phyloP scores from a whole-genome alignment of 164 flowering plant species.

The Vitis riparia region DNA sequence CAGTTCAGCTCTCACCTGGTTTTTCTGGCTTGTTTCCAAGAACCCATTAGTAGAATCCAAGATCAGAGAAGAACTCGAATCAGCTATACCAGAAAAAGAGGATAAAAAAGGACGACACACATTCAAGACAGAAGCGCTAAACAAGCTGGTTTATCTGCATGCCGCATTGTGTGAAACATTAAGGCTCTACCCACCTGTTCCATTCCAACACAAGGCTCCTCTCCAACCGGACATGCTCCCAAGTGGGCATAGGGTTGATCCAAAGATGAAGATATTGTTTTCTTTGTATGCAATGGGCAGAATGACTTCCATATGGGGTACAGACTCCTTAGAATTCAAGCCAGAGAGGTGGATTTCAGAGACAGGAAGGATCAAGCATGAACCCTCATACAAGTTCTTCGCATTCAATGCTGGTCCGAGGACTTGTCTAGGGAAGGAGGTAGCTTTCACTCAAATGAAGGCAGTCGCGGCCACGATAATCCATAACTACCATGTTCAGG shows the following conservation, averaged over 20 bases:
- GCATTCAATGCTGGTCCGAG: constrained; percentile 35
- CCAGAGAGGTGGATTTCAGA: constrained; percentile 62
- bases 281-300: constrained; percentile 45
- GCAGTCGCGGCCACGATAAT: constrained; percentile 16
- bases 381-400: constrained; percentile 34
- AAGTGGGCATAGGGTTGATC: constrained; percentile 34
- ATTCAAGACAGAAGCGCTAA: constrained; percentile 20
- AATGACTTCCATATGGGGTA: constrained; percentile 48
- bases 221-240: constrained; percentile 34
- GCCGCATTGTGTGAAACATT: too few relatives aligned
- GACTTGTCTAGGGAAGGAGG: constrained; percentile 33
- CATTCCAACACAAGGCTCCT: constrained; percentile 26
- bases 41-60: constrained; percentile 34
- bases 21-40: constrained; percentile 38
- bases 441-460: constrained; percentile 25
- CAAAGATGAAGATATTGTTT: constrained; percentile 24
- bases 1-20: constrained; percentile 43
- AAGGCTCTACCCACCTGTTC: not conserved
- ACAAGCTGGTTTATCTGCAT: not conserved
- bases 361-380: constrained; percentile 31
- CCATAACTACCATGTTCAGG: constrained; percentile 15
- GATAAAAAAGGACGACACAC: constrained; percentile 1
- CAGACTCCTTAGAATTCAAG: constrained; percentile 49
- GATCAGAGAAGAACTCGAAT: constrained; percentile 30
- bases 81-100: constrained; percentile 3